A percentile compares a stretch with the other conserved stretches of the same genome.
Conservation (phyloP, 75 land plant species). For the Ceratopteris richardii region DNA sequence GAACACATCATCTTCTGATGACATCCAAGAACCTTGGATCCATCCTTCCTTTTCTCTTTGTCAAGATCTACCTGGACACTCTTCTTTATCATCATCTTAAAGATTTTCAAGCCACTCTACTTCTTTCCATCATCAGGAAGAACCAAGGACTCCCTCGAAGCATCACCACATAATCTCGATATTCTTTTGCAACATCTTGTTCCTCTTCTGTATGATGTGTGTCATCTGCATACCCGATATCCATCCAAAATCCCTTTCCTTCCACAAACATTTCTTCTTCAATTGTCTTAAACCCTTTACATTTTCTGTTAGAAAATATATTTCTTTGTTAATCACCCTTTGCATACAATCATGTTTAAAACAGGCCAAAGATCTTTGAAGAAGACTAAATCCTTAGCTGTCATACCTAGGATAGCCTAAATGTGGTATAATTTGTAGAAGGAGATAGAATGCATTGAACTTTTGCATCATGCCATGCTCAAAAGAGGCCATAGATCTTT, state of each 20-base stretch:
- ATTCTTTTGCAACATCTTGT: background rate
- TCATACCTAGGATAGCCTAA: too few species aligned
- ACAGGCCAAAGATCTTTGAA: too few species aligned
- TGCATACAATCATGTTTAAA: too few species aligned
- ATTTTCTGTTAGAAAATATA: constrained; percentile 54
- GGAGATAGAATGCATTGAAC: too few species aligned
- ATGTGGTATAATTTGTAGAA: too few species aligned
- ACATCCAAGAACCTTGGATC: constrained; percentile 58
- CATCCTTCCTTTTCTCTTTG: constrained; percentile 68
- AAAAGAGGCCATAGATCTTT: too few species aligned
- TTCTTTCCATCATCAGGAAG: background rate
- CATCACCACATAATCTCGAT: background rate
- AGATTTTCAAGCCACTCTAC: constrained; percentile 6
- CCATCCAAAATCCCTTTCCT: constrained; percentile 60
- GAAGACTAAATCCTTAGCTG: too few species aligned
- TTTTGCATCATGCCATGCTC: too few species aligned
- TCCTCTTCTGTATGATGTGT: background rate
- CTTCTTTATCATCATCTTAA: constrained; percentile 53
- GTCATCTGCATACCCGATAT: background rate
- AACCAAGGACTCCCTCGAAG: background rate
- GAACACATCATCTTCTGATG: constrained; percentile 80
- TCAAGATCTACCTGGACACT: constrained; percentile 71
- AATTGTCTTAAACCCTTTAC: constrained; percentile 29
- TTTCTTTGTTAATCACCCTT: too few species aligned
- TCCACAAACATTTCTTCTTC: constrained; percentile 47